These are phyloP conservation scores for Talaromyces sp. DNA, from an alignment of 2,329 filamentous ascomycete species.

Conservation along the genomic window DNA sequence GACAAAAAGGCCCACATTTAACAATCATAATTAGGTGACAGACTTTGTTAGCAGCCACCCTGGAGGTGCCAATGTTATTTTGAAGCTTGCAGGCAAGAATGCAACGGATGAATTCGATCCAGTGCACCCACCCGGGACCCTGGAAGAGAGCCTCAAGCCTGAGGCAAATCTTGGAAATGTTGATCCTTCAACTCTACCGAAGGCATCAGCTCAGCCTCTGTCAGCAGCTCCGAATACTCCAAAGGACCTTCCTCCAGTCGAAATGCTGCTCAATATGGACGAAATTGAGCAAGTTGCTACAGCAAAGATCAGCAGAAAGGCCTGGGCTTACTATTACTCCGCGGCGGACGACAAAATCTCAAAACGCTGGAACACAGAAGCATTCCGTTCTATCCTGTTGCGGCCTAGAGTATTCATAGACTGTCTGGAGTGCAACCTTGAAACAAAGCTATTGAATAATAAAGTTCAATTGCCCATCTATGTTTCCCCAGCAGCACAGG, in stretches of 20 bases:
- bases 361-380: constrained; percentile 44
- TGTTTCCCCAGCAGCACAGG: constrained; percentile 47
- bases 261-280: constrained; percentile 37
- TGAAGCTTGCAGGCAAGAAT: constrained; percentile 38
- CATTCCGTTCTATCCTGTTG: constrained; percentile 50
- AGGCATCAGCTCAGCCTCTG: background rate
- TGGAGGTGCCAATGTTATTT: constrained; percentile 36
- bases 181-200: constrained; percentile 16
- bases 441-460: constrained; percentile 68
- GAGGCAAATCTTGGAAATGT: constrained; percentile 28
- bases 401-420: constrained; percentile 49
- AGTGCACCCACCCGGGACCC: constrained; percentile 34
- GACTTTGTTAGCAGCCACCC: constrained; percentile 27
- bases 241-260: constrained; percentile 10
- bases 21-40: constrained; percentile 3
- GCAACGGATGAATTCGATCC: constrained; percentile 40
- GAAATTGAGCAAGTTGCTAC: constrained; percentile 43
- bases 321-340: constrained; percentile 50
- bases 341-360: constrained; percentile 55
- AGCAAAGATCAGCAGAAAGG: constrained; percentile 30
- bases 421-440: constrained; percentile 72
- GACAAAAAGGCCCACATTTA: background rate
- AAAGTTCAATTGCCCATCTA: constrained; percentile 43
- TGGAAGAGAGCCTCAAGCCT: constrained; percentile 27
- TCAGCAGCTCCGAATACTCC: too few relatives aligned